These are phyloP conservation scores for Sphaerulina vaccinii DNA, from an alignment of 2,329 filamentous ascomycete genomes.

Conservation along the genomic window DNA sequence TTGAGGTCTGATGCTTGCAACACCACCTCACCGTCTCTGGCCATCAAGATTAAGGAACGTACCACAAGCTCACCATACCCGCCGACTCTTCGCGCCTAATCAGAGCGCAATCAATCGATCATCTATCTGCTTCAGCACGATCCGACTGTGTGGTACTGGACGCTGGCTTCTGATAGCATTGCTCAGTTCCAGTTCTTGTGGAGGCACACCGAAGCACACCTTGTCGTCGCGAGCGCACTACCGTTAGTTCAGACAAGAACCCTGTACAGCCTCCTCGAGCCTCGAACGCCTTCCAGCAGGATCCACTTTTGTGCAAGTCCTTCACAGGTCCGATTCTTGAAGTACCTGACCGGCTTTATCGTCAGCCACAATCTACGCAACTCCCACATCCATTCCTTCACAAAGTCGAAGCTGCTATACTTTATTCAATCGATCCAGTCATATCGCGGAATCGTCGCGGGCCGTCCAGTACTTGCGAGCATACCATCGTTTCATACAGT, in stretches of 20 bases:
- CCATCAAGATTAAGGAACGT: constrained; percentile 32
- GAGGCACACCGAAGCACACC: constrained; percentile 24
- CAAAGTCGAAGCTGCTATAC: constrained; percentile 3
- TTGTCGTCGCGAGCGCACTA: constrained; percentile 20
- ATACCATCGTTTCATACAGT: too few species aligned
- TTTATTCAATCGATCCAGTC: neutral
- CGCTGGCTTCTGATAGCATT: constrained; percentile 18
- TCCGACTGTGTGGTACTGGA: constrained; percentile 23
- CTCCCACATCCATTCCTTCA: neutral
- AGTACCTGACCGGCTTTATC: constrained; percentile 17
- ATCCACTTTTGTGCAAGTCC: constrained; percentile 19
- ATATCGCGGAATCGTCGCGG: constrained; percentile 5
- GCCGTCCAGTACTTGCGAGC: neutral
- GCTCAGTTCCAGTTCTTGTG: constrained; percentile 14
- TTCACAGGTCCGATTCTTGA: constrained; percentile 13
- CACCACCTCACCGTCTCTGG: constrained; percentile 27
- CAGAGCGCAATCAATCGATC: constrained; percentile 28
- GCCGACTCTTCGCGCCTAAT: constrained; percentile 24
- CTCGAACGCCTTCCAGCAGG: constrained; percentile 21
- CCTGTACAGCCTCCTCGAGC: constrained; percentile 22
- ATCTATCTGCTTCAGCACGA: constrained; percentile 28
- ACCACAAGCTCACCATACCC: constrained; percentile 25
- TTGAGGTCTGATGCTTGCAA: constrained; percentile 25
- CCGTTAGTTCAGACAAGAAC: constrained; percentile 20
- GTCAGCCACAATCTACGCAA: constrained; percentile 15